These are phyloP conservation scores for Hypoxylon fragiforme DNA, from an alignment of 495 filamentous ascomycete species.

Conservation along the genomic window DNA sequence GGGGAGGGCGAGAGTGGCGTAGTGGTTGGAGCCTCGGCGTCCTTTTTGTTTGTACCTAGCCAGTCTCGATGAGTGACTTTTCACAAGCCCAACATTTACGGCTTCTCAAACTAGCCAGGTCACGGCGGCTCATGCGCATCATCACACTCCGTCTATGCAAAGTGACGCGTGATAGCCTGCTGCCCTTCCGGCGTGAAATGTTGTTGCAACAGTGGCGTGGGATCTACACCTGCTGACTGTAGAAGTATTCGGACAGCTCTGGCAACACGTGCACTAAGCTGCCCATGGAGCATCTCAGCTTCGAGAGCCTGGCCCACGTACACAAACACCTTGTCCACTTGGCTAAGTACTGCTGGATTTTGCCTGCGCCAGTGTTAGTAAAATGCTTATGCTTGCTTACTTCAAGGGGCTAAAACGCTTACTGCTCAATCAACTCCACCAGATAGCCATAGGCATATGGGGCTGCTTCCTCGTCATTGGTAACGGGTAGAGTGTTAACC, in stretches of 20 bases:
- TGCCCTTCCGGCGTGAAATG: constrained; percentile 73
- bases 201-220: constrained; percentile 66
- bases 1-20: neutral
- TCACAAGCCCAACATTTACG: neutral
- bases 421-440: constrained; percentile 90
- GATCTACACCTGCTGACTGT: constrained; percentile 67
- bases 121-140: too few species aligned
- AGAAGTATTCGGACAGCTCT: constrained; percentile 74
- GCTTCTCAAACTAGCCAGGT: neutral
- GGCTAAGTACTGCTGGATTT: constrained; percentile 77
- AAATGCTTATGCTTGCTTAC: too few species aligned
- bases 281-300: constrained; percentile 83
- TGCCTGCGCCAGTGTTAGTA: constrained; percentile 57
- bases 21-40: neutral
- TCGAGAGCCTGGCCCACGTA: constrained; percentile 86
- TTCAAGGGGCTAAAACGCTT: too few species aligned
- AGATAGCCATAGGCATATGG: constrained; percentile 96
- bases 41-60: neutral
- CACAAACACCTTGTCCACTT: constrained; percentile 77
- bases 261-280: constrained; percentile 73
- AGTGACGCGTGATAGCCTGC: constrained; percentile 71
- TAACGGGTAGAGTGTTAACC: constrained; percentile 83
- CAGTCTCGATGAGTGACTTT: neutral
- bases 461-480: constrained; percentile 95
- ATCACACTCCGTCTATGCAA: constrained; percentile 56